Conservation (phyloP, 1,139 yeast species). For the Blastobotrys persicus region DNA sequence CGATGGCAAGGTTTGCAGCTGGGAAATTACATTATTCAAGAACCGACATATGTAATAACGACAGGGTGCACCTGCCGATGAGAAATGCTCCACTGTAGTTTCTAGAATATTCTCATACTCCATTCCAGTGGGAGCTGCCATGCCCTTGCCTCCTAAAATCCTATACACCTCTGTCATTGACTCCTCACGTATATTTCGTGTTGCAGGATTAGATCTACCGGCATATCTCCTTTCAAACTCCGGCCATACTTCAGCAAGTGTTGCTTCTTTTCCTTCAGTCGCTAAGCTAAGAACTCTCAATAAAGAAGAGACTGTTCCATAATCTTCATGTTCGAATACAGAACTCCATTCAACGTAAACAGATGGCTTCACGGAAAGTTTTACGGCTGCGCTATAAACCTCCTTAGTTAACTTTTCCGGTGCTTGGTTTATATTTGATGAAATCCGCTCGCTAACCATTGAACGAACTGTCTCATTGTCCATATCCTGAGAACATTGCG, state of each 20-base stretch:
- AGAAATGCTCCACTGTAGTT: constrained; percentile 16
- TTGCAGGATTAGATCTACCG: background rate
- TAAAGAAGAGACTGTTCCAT: background rate
- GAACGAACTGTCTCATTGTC: background rate
- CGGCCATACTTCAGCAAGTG: background rate
- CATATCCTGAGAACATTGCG: background rate
- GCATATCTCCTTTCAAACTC: background rate
- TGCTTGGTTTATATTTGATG: background rate
- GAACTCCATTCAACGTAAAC: background rate
- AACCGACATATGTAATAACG: constrained; percentile 18
- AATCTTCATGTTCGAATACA: background rate
- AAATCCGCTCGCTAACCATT: background rate
- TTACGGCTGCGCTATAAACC: background rate
- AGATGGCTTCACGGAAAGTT: background rate
- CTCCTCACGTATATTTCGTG: background rate
- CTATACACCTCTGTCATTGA: background rate
- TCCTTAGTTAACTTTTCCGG: background rate
- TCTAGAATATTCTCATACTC: constrained; percentile 1
- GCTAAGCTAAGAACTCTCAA: background rate
- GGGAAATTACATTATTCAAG: constrained; percentile 8
- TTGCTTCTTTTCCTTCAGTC: background rate
- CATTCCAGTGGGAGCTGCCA: background rate
- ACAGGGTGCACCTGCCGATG: constrained; percentile 17
- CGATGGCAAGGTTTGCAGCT: background rate
- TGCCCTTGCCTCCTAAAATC: background rate